Percentiles rank a stretch among this genome's conserved stretches.
Conservation (phyloP, 257 asterid genomes). For the Anisodus tanguticus region DNA sequence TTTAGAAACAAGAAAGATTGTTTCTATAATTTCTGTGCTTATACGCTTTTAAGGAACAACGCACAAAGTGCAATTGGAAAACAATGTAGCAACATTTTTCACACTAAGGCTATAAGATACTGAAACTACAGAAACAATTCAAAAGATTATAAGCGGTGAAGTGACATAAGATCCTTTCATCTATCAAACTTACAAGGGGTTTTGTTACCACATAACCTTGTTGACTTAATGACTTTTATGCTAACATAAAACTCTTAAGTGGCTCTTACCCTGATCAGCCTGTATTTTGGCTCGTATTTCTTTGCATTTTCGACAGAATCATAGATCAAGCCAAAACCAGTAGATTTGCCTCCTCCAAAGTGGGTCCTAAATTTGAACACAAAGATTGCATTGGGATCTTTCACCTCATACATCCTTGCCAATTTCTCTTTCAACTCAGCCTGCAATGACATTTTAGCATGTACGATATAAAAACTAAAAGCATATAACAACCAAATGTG, state of each 20-base stretch:
- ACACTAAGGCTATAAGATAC: neutral
- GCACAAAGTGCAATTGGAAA: neutral
- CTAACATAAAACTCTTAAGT: neutral
- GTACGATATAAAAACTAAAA: neutral
- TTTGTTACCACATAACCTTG: neutral
- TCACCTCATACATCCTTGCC: slow-evolving; percentile 66
- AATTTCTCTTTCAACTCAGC: slow-evolving; percentile 79
- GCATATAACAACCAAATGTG: slow-evolving; percentile 1
- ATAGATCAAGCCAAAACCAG: slow-evolving; percentile 83
- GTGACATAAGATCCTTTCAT: neutral
- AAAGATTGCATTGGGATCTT: slow-evolving; percentile 64
- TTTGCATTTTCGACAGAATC: slow-evolving; percentile 79
- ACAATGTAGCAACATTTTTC: neutral
- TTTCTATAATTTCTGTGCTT: neutral
- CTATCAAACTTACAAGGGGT: neutral
- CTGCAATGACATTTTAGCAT: slow-evolving; percentile 37
- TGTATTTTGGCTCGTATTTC: slow-evolving; percentile 87
- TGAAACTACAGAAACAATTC: neutral
- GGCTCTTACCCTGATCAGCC: slow-evolving; percentile 77
- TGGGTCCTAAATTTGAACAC: slow-evolving; percentile 81
- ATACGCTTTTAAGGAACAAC: neutral
- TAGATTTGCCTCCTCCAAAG: slow-evolving; percentile 85
- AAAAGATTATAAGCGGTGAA: neutral
- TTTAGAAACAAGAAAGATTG: neutral
- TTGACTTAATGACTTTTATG: neutral